phyloP scores from a whole-genome alignment of 2,329 filamentous ascomycete species.

The Thielaviopsis cerberus region DNA sequence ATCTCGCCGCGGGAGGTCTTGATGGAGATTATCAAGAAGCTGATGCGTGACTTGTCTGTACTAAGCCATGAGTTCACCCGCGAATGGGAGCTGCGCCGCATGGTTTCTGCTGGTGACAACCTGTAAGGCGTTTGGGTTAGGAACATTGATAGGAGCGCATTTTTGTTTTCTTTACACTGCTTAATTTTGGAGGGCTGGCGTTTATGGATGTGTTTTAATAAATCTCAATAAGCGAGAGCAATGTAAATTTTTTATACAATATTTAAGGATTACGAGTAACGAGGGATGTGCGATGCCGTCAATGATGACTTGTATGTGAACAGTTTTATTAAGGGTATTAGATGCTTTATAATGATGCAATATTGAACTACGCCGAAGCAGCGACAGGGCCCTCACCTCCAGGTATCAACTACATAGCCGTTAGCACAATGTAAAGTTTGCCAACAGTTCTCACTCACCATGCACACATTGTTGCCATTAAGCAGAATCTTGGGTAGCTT shows the following conservation, averaged over 20 bases:
- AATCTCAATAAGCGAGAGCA: neutral
- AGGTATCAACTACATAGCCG: conserved; percentile 46
- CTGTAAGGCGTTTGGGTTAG: neutral
- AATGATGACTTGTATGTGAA: neutral
- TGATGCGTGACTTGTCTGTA: conserved; percentile 63
- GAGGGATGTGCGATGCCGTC: neutral
- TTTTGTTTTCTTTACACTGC: neutral
- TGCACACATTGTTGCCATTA: conserved; percentile 98
- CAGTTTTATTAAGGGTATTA: neutral
- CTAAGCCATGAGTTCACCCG: conserved; percentile 79
- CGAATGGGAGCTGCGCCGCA: conserved; percentile 76
- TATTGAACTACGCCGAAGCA: conserved; percentile 14
- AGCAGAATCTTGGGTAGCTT: conserved; percentile 88
- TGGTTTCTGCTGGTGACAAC: conserved; percentile 48
- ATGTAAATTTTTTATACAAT: neutral
- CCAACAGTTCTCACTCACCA: conserved; percentile 42
- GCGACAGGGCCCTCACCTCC: conserved; percentile 52
- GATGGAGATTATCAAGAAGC: conserved; percentile 58
- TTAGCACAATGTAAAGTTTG: conserved; percentile 7
- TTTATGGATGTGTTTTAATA: neutral
- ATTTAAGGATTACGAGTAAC: neutral
- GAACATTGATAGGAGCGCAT: neutral
- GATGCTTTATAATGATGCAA: neutral
- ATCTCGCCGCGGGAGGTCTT: conserved; percentile 81
- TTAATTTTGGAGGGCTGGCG: neutral